Conservation (phyloP, 1,284 basidiomycete genomes). For the Laetiporus sulphureus region DNA sequence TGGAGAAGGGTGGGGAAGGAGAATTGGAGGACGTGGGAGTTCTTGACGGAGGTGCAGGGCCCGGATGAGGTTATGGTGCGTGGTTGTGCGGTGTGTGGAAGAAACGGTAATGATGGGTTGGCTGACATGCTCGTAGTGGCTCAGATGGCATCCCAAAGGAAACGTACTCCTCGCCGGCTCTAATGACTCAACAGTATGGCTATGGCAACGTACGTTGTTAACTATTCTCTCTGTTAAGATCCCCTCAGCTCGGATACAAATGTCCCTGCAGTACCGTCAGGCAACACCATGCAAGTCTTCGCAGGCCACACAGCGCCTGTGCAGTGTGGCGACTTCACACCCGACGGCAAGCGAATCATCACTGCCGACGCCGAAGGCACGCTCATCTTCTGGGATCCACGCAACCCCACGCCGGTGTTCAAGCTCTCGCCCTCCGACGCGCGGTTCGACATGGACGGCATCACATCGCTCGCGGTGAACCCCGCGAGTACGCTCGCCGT, state of each 20-base stretch:
- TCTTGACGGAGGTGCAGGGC: slow-evolving; percentile 86
- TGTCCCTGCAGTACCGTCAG: slow-evolving; percentile 72
- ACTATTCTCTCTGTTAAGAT: too few species aligned
- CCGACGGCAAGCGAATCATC: slow-evolving; percentile 87
- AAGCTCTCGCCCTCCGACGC: slow-evolving; percentile 72
- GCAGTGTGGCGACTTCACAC: slow-evolving; percentile 88
- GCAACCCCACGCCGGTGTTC: slow-evolving; percentile 69
- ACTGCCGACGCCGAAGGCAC: slow-evolving; percentile 83
- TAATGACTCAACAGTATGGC: slow-evolving; percentile 94
- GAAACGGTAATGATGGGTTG: neutral
- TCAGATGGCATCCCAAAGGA: slow-evolving; percentile 96
- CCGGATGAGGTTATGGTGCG: slow-evolving; percentile 92
- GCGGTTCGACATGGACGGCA: slow-evolving; percentile 73
- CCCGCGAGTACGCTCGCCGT: slow-evolving; percentile 82
- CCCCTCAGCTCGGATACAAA: too few species aligned
- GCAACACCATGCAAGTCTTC: slow-evolving; percentile 93
- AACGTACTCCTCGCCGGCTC: slow-evolving; percentile 85
- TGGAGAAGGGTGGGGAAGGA: slow-evolving; percentile 81
- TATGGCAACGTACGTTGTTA: slow-evolving; percentile 80
- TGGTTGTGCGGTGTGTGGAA: slow-evolving; percentile 10
- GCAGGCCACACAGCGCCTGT: slow-evolving; percentile 85
- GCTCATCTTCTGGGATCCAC: slow-evolving; percentile 91
- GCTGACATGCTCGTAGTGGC: slow-evolving; percentile 51
- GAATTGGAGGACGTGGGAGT: slow-evolving; percentile 82
- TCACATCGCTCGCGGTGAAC: slow-evolving; percentile 86